phyloP scores from a whole-genome alignment of 148 eudicot species.

The Tetragonia tetragonoides region DNA sequence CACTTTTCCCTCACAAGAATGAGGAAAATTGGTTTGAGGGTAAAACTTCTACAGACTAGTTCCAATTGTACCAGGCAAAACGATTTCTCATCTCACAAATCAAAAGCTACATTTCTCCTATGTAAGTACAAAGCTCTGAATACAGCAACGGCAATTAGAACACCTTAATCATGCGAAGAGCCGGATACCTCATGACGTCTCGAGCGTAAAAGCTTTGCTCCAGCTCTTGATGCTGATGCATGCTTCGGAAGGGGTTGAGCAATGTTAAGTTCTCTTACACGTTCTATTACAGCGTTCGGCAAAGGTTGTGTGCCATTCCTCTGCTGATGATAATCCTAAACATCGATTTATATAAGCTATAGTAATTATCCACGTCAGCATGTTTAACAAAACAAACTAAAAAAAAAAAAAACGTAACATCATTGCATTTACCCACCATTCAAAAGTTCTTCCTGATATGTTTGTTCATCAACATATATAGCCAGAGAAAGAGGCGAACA shows the following conservation, averaged over 20 bases:
- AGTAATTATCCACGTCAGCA: neutral
- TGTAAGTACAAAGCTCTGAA: neutral
- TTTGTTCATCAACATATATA: neutral
- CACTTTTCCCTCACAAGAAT: neutral
- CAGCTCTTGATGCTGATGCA: neutral
- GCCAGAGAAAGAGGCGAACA: too few species aligned
- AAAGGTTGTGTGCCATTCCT: constrained; percentile 41
- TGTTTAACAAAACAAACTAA: neutral
- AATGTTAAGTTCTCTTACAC: constrained; percentile 46
- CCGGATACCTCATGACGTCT: neutral
- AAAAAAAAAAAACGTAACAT: neutral
- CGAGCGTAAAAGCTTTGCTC: constrained; percentile 1
- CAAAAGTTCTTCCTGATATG: neutral
- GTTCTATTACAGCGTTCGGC: constrained; percentile 41
- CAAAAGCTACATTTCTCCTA: neutral
- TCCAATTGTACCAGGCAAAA: constrained; percentile 12
- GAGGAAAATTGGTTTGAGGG: neutral
- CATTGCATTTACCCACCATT: neutral
- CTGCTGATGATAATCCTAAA: constrained; percentile 39
- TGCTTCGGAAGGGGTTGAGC: constrained; percentile 30
- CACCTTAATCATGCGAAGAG: constrained; percentile 4
- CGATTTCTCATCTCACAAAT: neutral
- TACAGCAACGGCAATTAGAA: neutral
- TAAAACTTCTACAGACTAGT: constrained; percentile 11
- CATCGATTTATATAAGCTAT: neutral